A percentile compares a stretch with the other conserved stretches of the same genome.
Conservation (phyloP, 2,329 filamentous ascomycete species). For the Pyrenochaeta sp. region DNA sequence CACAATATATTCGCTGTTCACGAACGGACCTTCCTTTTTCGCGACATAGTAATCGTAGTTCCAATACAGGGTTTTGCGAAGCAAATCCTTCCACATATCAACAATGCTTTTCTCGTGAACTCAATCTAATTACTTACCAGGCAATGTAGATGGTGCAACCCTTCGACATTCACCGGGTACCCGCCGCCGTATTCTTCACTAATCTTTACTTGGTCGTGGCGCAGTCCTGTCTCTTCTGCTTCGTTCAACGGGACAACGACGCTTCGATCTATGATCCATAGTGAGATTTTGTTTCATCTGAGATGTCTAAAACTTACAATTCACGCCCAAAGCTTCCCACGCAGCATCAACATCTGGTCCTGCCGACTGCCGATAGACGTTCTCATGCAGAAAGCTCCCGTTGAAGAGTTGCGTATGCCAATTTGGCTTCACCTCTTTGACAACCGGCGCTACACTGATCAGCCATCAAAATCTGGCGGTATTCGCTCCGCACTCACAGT, state of each 20-base stretch:
- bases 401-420: slow-evolving; percentile 61
- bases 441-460: slow-evolving; percentile 36
- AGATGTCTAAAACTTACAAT: slow-evolving; percentile 53
- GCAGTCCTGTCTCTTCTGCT: slow-evolving; percentile 61
- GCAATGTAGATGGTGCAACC: slow-evolving; percentile 67
- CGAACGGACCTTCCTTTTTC: slow-evolving; percentile 62
- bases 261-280: slow-evolving; percentile 33
- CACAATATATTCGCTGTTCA: slow-evolving; percentile 64
- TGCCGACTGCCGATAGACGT: slow-evolving; percentile 60
- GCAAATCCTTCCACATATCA: slow-evolving; percentile 59
- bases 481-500: slow-evolving; percentile 29
- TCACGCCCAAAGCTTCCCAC: slow-evolving; percentile 62
- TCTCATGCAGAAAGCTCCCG: slow-evolving; percentile 64
- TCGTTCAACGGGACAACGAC: slow-evolving; percentile 61
- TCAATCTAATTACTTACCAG: slow-evolving; percentile 50
- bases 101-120: neutral
- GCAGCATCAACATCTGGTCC: slow-evolving; percentile 65
- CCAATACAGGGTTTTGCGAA: slow-evolving; percentile 66
- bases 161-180: slow-evolving; percentile 66
- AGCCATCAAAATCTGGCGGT: neutral
- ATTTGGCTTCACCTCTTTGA: slow-evolving; percentile 52
- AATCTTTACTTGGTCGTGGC: slow-evolving; percentile 64
- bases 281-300: neutral
- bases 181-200: slow-evolving; percentile 65
- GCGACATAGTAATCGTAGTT: slow-evolving; percentile 67